Percentiles rank a stretch among this genome's conserved stretches.
These are phyloP conservation scores for Thalassia testudinum DNA, from an alignment of 116 monocot genomes.

Conservation along the genomic window DNA sequence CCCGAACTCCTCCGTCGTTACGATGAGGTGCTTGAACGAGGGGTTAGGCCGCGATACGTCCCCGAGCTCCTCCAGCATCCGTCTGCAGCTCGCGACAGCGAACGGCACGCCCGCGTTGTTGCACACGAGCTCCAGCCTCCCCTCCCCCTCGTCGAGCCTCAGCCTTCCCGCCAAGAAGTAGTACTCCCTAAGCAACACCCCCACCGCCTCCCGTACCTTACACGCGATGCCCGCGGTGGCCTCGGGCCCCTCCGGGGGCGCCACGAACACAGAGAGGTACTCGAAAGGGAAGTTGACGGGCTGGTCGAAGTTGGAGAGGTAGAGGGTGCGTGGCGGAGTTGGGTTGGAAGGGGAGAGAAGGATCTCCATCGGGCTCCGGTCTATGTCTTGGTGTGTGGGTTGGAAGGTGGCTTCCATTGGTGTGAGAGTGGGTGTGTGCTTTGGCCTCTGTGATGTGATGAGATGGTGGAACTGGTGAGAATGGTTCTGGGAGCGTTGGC, in stretches of 20 bases:
- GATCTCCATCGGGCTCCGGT: slow-evolving; percentile 13
- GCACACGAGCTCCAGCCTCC: slow-evolving; percentile 67
- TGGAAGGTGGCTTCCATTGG: slow-evolving; percentile 1
- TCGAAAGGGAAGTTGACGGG: slow-evolving; percentile 70
- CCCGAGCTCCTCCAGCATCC: slow-evolving; percentile 32
- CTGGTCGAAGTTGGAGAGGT: slow-evolving; percentile 54
- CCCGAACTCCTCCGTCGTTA: slow-evolving; percentile 13
- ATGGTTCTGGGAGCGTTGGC: too few relatives aligned
- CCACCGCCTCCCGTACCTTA: slow-evolving; percentile 28
- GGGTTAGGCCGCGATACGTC: slow-evolving; percentile 5
- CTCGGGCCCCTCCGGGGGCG: neutral
- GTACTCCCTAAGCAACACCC: slow-evolving; percentile 37
- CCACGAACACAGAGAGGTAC: slow-evolving; percentile 55
- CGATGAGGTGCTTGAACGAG: slow-evolving; percentile 52
- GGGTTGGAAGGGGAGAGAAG: slow-evolving; percentile 35
- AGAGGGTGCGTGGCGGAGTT: slow-evolving; percentile 15
- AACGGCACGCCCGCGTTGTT: slow-evolving; percentile 63
- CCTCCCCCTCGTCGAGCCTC: slow-evolving; percentile 20
- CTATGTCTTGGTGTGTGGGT: slow-evolving; percentile 18
- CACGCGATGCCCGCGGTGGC: slow-evolving; percentile 18
- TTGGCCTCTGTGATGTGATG: too few relatives aligned
- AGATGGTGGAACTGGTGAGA: too few relatives aligned
- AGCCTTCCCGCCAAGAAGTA: slow-evolving; percentile 50
- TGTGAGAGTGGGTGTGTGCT: too few relatives aligned
- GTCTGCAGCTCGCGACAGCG: slow-evolving; percentile 26